Evolutionary conservation across 768 basidiomycete species (phyloP), one percentile per base, ranked within the genome.

Genomic region (Boletales sp.): DNA sequence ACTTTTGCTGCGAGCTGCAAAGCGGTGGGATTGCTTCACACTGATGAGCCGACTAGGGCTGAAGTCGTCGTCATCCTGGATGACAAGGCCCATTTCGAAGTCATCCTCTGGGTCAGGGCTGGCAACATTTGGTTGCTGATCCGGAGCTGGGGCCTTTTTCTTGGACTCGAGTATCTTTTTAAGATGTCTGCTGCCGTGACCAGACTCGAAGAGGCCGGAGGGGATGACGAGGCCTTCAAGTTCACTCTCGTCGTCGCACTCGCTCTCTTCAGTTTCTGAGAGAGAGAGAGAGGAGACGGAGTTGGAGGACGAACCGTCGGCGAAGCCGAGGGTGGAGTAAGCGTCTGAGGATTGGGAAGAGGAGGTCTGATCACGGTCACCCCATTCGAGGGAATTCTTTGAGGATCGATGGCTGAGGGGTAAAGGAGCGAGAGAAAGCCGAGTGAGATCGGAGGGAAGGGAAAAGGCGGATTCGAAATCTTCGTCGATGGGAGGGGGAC

Each of bases 271-370:
- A 0, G 86, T 81, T 49, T 82, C 83, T 3, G 85, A 84, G 21
- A 84, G 70, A 34, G 83, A 86, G 39, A 70, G 46, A 9, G 85
- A 86, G 3, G 82, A 81, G 0, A 79, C 78, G 35, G 85, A 87
- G 51, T 82, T 84, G 25, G 86, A 87, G 12, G 87, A 90, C 3
- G 82, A 85, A 17, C 78, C 79, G 55, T 84, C 83, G 37, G 82
- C 81, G 55, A 91, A 85, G 44, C 88, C 85, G 33, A 92, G 77
- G 18, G 83, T 79, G 36, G 90, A 90, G 59, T 88, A 90, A 9
- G 87, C 81, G 64, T 92, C 90, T 19, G 90, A 92, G n/a, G 89
- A 91, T 61, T 88, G 87, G 13, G 88, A 89, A 7, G 88, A 89
- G 5, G 79, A 82, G 2, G 90, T 87, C 40, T 87, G 81, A 60